A percentile compares a stretch with the other conserved stretches of the same genome.
Evolutionary conservation across 371 early-diverging fungal species (phyloP).

Genomic region (Syncephalastrum monosporum): DNA sequence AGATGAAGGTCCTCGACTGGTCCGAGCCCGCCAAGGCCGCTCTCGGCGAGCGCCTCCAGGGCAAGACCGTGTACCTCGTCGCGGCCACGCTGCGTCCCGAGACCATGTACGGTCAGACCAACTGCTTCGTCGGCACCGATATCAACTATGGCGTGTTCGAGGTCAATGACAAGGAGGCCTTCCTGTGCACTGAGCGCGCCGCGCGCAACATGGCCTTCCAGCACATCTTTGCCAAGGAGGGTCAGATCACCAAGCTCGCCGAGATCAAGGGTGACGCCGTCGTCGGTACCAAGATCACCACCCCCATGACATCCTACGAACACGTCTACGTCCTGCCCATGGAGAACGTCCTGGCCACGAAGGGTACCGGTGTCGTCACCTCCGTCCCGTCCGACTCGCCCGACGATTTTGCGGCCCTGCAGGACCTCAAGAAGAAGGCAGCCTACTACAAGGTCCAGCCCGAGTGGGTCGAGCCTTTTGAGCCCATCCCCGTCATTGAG

Average conservation of each 20-base stretch:
- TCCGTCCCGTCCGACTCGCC: constrained; percentile 99
- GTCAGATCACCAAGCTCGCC: constrained; percentile 70
- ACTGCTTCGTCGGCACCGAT: constrained; percentile 94
- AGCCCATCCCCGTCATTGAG: constrained; percentile 84
- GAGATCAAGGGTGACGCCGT: constrained; percentile 79
- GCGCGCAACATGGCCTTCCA: constrained; percentile 98
- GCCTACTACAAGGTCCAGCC: constrained; percentile 88
- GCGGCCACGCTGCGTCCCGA: constrained; percentile 98
- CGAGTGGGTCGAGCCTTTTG: constrained; percentile 85
- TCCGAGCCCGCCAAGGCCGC: constrained; percentile 53
- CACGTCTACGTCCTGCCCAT: constrained; percentile 94
- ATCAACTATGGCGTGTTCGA: constrained; percentile 88
- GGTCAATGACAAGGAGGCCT: constrained; percentile 77
- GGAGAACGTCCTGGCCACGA: constrained; percentile 93
- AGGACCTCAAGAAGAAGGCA: constrained; percentile 91
- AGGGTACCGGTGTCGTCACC: constrained; percentile 98
- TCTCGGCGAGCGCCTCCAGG: constrained; percentile 61
- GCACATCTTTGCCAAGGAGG: constrained; percentile 69
- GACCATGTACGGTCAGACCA: constrained; percentile 99
- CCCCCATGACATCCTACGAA: constrained; percentile 80
- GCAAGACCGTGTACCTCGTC: constrained; percentile 84
- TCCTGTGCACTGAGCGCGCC: constrained; percentile 89
- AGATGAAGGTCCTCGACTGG: constrained; percentile 81
- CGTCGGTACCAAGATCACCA: constrained; percentile 88
- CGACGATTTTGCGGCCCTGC: constrained; percentile 90